Percentiles rank a stretch among this genome's conserved stretches.
Conservation (phyloP, 441 rosid genomes). For the Metrosideros polymorpha region DNA sequence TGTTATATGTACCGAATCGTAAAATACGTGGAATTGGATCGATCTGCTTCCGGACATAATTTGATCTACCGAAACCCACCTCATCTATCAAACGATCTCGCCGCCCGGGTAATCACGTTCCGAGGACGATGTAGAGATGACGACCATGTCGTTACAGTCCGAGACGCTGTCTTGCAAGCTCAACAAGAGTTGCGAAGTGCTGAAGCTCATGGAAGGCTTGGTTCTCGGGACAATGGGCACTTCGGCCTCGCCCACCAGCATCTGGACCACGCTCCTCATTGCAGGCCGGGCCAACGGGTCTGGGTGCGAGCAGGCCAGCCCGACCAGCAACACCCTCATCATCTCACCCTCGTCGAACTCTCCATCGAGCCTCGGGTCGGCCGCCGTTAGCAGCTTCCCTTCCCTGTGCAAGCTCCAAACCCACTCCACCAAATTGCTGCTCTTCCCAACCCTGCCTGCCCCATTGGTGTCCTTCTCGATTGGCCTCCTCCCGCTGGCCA, state of each 20-base stretch:
- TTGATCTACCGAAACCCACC: neutral
- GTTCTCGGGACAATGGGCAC: slow-evolving; percentile 75
- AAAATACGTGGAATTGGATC: neutral
- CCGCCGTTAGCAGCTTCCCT: slow-evolving; percentile 54
- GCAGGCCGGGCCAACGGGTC: slow-evolving; percentile 82
- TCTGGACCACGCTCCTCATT: slow-evolving; percentile 81
- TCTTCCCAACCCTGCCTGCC: slow-evolving; percentile 24
- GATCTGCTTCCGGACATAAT: neutral
- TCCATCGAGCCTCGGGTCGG: slow-evolving; percentile 58
- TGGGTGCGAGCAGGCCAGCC: slow-evolving; percentile 88
- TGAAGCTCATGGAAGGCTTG: slow-evolving; percentile 75
- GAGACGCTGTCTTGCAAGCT: slow-evolving; percentile 87
- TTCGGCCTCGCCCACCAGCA: slow-evolving; percentile 80
- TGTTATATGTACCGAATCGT: neutral
- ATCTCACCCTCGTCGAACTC: slow-evolving; percentile 51
- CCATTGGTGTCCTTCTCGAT: slow-evolving; percentile 49
- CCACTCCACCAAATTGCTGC: slow-evolving; percentile 86
- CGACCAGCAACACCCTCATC: slow-evolving; percentile 58
- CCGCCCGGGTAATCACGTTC: slow-evolving; percentile 41
- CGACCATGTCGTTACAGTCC: slow-evolving; percentile 56
- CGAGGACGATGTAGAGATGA: slow-evolving; percentile 59
- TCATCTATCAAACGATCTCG: slow-evolving; percentile 34
- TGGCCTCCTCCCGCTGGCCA: slow-evolving; percentile 77
- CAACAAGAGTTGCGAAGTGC: slow-evolving; percentile 66
- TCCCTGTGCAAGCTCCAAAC: slow-evolving; percentile 88